Base-by-base conservation (phyloP, 1,139 yeast species). In the Pichia inconspicua region DNA sequence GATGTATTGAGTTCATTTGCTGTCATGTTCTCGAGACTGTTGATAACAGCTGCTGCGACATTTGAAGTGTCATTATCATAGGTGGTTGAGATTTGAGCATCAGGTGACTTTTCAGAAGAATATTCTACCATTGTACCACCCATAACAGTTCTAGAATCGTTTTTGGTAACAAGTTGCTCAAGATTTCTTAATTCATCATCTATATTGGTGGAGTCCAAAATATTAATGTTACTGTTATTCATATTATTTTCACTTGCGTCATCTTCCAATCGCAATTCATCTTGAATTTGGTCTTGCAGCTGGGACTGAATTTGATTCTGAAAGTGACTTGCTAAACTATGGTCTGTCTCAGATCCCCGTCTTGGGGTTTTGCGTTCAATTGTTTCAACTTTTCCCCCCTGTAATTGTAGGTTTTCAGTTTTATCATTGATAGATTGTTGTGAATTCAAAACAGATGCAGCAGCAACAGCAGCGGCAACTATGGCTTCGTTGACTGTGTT, bases 131-230 rank as follows among this genome's bases (percentile, higher is more conserved):
- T 1, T 32, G 44, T 15, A 45, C 53, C 11, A 52, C 51, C 22
- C 46, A 46, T 36, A 47, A 48, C 15, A 47, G 32, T 36, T 50
- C 49, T 10, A 4, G 7, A 15, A 4, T 37, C 40, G 32, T 35
- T 49, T 14, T 41, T 47, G 36, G 40, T 48, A 14, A 41, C 51
- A 7, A 49, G 42, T n/a, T 53, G 42, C 14, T 46, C 51, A n/a
- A 46, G 36, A 31, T 47, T 52, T 48, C 49, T 49, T 31, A 50
- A 43, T 37, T 51, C 53, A 41, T 53, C 55, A 41, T 51, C 53
- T 17, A 51, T 51, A 28, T 51, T 51, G n/a, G 53, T 44, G 8
- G 52, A 40, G 27, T 51, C 53, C 12, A 50, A 30, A 6, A 50
- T 38, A 15, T 44, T 41, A 19, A 30, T 19, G 17, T 32, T 28